Percentiles rank a stretch among this genome's conserved stretches.
phyloP scores from a whole-genome alignment of 768 basidiomycete species.

The Xanthoconium purpureum region DNA sequence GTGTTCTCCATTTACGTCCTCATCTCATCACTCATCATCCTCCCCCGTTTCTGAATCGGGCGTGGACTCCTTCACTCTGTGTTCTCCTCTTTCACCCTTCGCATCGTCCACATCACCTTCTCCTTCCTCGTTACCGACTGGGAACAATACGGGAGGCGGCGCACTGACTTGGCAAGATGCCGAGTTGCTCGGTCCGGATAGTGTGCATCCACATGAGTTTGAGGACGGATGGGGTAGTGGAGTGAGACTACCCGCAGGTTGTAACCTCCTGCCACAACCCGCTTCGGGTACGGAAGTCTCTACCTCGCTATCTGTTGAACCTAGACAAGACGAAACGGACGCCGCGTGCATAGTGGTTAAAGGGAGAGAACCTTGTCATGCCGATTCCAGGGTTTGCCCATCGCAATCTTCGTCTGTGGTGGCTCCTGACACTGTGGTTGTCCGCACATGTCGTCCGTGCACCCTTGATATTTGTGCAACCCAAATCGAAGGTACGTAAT shows the following conservation, averaged over 20 bases:
- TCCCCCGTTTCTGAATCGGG: slow-evolving; percentile 22
- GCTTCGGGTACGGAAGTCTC: background rate
- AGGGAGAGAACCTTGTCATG: slow-evolving; percentile 4
- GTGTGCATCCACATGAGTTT: slow-evolving; percentile 40
- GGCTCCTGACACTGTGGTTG: slow-evolving; percentile 42
- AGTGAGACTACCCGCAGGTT: slow-evolving; percentile 11
- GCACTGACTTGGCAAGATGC: slow-evolving; percentile 41
- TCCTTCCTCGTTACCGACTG: slow-evolving; percentile 9
- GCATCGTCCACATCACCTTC: slow-evolving; percentile 5
- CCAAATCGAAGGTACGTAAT: slow-evolving; percentile 62
- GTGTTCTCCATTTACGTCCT: slow-evolving; percentile 18
- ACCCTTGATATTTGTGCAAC: slow-evolving; percentile 62
- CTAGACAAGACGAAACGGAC: slow-evolving; percentile 2
- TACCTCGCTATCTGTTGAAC: background rate
- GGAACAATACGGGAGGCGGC: slow-evolving; percentile 13
- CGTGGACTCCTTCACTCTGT: slow-evolving; percentile 12
- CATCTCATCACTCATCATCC: slow-evolving; percentile 14
- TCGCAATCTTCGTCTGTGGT: slow-evolving; percentile 1
- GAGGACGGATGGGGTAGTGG: slow-evolving; percentile 36
- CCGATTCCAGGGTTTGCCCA: background rate
- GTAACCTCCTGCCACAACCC: slow-evolving; percentile 7
- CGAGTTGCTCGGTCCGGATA: slow-evolving; percentile 46
- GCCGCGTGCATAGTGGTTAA: background rate
- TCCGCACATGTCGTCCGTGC: slow-evolving; percentile 64
- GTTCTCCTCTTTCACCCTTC: slow-evolving; percentile 15